Base-by-base conservation (phyloP, 202 grass and related monocot species). In the Schoenoplectus tabernaemontani region DNA sequence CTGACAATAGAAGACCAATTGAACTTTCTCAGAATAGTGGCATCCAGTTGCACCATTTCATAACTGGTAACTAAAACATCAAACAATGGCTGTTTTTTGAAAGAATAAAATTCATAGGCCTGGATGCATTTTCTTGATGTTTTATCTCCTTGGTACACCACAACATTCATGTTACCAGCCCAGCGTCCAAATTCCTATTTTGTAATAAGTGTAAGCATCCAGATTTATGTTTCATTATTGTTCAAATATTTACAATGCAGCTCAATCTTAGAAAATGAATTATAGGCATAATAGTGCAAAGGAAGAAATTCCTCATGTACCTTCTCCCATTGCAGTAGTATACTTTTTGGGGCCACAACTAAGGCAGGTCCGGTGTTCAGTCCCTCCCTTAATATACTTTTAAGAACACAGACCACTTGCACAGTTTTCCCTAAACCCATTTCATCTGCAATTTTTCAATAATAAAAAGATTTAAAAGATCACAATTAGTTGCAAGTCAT, bases 361-460 rank as follows among this genome's bases (percentile, higher is more conserved):
- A 93, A 79, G 26, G 82, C 85, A 82, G 90, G 90, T 22, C 32
- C 78, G 37, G 47, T 33, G 37, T 68, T 82, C 3, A 88, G 38
- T 48, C 53, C 57, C 83, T 83, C 81, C 74, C 67, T 82, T 22
- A 93, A 86, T 61, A 90, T 82, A 65, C 82, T 82, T 57, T 79
- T 76, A 47, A 90, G 84, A 88, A 93, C 90, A 59, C 81, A 90
- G 28, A 88, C 88, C 75, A 88, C 91, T 81, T 93, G 91, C 72
- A 90, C 91, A 20, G 91, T 93, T 84, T 93, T 93, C 9, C 91
- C 91, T 63, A 93, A 78, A 78, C 91, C 91, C 91, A 90, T 93
- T 86, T 93, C 91, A 90, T 93, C 91, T 93, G 81, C 30, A 68
- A 86, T 47, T 44, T 69, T 44, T 24, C 1, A 41, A 75, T 56